phyloP scores from a whole-genome alignment of 2,329 filamentous ascomycete species.

The Botrytis porri region DNA sequence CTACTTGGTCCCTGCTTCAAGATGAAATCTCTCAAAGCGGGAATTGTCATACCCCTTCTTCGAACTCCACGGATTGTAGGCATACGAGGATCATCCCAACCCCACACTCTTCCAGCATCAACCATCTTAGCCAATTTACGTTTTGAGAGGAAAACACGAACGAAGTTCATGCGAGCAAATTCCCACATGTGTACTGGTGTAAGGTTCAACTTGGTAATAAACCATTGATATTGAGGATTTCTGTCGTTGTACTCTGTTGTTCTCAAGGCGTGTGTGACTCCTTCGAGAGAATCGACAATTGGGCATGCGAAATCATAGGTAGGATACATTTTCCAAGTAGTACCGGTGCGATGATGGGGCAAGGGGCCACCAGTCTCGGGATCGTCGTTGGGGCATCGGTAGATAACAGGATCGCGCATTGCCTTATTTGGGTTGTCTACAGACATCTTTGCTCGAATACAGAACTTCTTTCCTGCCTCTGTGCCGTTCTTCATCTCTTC shows the following conservation, averaged over 20 bases:
- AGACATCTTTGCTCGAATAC: constrained; percentile 92
- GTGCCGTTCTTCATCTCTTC: constrained; percentile 90
- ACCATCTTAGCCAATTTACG: constrained; percentile 83
- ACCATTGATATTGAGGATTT: constrained; percentile 85
- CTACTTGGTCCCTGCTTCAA: constrained; percentile 79
- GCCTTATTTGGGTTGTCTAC: constrained; percentile 92
- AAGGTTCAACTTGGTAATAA: constrained; percentile 69
- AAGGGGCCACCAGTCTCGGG: constrained; percentile 48
- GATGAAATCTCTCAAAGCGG: constrained; percentile 79
- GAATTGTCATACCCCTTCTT: constrained; percentile 74
- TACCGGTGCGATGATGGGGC: constrained; percentile 80
- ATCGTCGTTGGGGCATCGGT: constrained; percentile 76
- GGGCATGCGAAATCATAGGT: constrained; percentile 87
- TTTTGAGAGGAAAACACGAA: constrained; percentile 79
- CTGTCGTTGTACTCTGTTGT: constrained; percentile 87
- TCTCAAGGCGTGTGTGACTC: constrained; percentile 77
- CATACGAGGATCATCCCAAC: constrained; percentile 87
- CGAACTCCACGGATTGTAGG: constrained; percentile 78
- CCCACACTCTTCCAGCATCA: constrained; percentile 70
- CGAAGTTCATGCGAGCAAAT: constrained; percentile 81
- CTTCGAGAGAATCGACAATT: constrained; percentile 75
- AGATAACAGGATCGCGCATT: constrained; percentile 94
- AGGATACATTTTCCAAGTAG: constrained; percentile 80
- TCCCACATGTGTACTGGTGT: constrained; percentile 82
- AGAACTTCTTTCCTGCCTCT: constrained; percentile 77